Evolutionary conservation across 2,329 filamentous ascomycete genomes (phyloP).

Genomic region (Pseudogymnoascus sp.): DNA sequence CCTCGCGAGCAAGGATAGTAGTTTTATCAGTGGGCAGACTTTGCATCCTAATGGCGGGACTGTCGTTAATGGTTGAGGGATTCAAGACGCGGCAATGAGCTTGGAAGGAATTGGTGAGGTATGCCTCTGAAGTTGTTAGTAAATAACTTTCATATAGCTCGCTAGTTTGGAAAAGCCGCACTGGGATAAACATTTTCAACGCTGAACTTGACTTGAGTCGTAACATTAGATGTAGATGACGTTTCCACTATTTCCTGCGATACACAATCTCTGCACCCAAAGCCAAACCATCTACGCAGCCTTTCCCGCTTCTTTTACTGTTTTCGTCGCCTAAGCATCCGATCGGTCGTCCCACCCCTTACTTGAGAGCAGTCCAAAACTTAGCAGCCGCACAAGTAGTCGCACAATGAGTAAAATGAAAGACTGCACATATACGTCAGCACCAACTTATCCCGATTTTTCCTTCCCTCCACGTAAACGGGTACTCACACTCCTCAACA

Average conservation of each 20-base stretch:
- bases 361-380: conserved; percentile 89
- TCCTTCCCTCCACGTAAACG: not conserved
- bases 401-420: conserved; percentile 96
- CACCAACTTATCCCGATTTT: too few relatives aligned
- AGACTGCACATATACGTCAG: conserved; percentile 55
- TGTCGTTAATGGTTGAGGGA: too few relatives aligned
- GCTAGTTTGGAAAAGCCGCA: not conserved
- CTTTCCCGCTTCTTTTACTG: not conserved
- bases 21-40: too few relatives aligned
- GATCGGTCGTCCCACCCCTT: conserved; percentile 29
- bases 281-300: not conserved
- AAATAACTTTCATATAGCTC: not conserved
- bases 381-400: conserved; percentile 89
- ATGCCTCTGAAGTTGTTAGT: too few relatives aligned
- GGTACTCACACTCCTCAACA: conserved; percentile 93
- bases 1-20: too few relatives aligned
- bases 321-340: not conserved
- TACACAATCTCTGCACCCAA: not conserved
- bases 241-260: not conserved
- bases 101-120: too few relatives aligned
- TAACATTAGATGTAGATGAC: not conserved
- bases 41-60: too few relatives aligned
- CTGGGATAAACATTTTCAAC: not conserved
- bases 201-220: not conserved
- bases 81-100: too few relatives aligned